Evolutionary conservation across 371 early-diverging fungal species (phyloP), one percentile per base, ranked within the genome.

Genomic region (Actinomortierella wolfii): DNA sequence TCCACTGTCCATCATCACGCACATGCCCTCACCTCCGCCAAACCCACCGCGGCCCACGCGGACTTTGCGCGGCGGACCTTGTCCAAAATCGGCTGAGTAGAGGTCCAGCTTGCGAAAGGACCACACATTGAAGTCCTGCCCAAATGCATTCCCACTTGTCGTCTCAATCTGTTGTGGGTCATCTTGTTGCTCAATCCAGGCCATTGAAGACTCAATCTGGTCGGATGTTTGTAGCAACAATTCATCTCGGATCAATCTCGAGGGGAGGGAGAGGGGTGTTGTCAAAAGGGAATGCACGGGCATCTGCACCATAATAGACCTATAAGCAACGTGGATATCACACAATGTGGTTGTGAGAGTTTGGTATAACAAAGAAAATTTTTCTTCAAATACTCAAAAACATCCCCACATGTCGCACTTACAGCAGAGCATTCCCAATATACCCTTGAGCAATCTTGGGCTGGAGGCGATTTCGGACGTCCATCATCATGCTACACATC

Each of bases 11-110:
- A 71, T 71, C 24, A 71, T 71, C 15, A 71, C 47, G 25, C 73
- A 71, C 73, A 71, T 71, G 18, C 73, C 73, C 26, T 71, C 73
- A 1, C 73, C 73, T 13, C 66, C 73, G 11, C 73, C 67, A 56
- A 71, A 66, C 1, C 73, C 73, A 5, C 73, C 73, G 13, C 53
- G 63, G 3, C 73, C 73, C 24, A 65, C 62, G 54, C 73, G 47
- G 26, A 71, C 73, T 23, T 71, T 71, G 24, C 26, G 18, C 2
- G 73, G 73, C 0, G 45, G 34, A 5, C 73, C 66, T 3, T 66
- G 73, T 17, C 73, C 73, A 59, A 71, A 71, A 23, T 71, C 59
- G 1, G 62, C 62, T 1, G 56, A 56, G 46, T 71, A 71, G 62
- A 71, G 41, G 21, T 61, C 41, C 20, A 71, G 59, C 51, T 71